Conservation (phyloP, 2,329 filamentous ascomycete genomes). For the Diaporthe ilicicola region DNA sequence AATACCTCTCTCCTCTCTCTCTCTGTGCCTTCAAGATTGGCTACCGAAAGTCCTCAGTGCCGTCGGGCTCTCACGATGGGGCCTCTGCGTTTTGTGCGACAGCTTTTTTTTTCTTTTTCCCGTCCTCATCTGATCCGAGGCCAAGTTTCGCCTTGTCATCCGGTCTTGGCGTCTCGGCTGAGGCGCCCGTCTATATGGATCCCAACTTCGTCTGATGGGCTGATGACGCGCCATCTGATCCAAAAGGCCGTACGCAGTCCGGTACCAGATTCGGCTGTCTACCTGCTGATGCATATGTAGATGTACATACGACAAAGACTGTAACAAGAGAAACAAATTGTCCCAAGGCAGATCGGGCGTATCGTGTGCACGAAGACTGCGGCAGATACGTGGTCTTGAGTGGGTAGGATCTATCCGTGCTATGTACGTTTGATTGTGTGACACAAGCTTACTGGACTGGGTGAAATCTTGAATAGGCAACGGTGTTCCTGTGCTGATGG, state of each 20-base stretch:
- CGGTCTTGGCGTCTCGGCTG: conserved; percentile 16
- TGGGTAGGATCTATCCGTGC: no score
- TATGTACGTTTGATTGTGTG: no score
- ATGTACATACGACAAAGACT: neutral
- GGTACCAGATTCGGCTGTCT: neutral
- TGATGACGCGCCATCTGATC: conserved; percentile 19
- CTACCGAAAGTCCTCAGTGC: neutral
- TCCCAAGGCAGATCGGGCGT: neutral
- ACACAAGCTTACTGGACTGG: no score
- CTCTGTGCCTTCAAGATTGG: conserved; percentile 1
- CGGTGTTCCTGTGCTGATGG: no score
- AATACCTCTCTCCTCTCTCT: no score
- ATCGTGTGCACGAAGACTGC: neutral
- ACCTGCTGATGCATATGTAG: neutral
- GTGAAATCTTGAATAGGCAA: no score
- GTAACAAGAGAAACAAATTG: neutral
- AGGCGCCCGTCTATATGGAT: neutral
- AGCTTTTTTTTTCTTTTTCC: neutral
- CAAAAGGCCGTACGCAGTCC: neutral
- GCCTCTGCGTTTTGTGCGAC: neutral
- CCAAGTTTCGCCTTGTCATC: conserved; percentile 15
- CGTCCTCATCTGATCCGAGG: conserved; percentile 16
- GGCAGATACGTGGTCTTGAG: neutral
- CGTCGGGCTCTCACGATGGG: neutral
- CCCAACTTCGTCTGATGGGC: neutral